Conservation (phyloP, 148 eudicot genomes). For the Cornus controversa region DNA sequence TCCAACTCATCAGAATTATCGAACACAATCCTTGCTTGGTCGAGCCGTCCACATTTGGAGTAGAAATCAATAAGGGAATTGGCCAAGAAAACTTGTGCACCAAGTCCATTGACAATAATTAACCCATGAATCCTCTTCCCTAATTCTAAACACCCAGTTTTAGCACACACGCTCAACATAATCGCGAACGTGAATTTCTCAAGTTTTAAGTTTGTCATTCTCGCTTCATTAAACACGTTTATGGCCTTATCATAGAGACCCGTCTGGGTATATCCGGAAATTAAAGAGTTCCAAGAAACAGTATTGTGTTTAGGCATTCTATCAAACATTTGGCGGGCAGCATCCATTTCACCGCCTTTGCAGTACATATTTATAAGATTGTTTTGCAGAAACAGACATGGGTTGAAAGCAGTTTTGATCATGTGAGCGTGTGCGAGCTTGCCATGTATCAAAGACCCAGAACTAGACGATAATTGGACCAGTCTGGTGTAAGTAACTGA, state of each 20-base stretch:
- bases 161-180: slow-evolving; percentile 27
- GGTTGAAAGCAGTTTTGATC: slow-evolving; percentile 23
- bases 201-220: slow-evolving; percentile 5
- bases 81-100: slow-evolving; percentile 17
- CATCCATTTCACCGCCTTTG: slow-evolving; percentile 15
- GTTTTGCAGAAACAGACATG: slow-evolving; percentile 23
- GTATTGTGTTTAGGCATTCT: slow-evolving; percentile 20
- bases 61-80: slow-evolving; percentile 24
- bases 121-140: slow-evolving; percentile 28
- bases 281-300: slow-evolving; percentile 25
- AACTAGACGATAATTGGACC: slow-evolving; percentile 13
- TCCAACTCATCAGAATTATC: slow-evolving; percentile 23
- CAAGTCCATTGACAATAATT: slow-evolving; percentile 19
- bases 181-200: slow-evolving; percentile 19
- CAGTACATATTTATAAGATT: slow-evolving; percentile 22
- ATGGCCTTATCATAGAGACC: slow-evolving; percentile 15
- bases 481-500: slow-evolving; percentile 22
- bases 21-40: slow-evolving; percentile 19
- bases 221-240: slow-evolving; percentile 6
- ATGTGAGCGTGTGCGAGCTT: slow-evolving; percentile 26
- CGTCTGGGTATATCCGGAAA: slow-evolving; percentile 22
- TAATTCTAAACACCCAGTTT: slow-evolving; percentile 15
- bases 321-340: slow-evolving; percentile 25
- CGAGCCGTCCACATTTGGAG: slow-evolving; percentile 24
- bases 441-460: slow-evolving; percentile 20